Evolutionary conservation across 306 rosid species (phyloP), one percentile per base, ranked within the genome.

Genomic region (Quercus alba): DNA sequence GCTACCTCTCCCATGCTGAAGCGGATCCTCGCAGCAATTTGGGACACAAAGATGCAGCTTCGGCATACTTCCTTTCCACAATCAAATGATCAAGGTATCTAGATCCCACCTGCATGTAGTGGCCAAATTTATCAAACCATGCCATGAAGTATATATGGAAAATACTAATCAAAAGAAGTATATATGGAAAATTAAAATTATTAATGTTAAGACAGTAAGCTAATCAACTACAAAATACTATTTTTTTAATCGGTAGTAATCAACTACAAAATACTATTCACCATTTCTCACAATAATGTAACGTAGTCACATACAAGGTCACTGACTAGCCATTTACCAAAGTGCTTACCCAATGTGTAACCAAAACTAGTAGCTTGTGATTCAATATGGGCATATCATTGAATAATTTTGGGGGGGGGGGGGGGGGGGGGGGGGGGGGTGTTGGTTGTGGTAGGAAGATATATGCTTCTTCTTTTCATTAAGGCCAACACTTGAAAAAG

Each of bases 1-100:
- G 8, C 62, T 86, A 95, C 99, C 99, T 93, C 78, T 95, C 99
- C 99, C 99, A 95, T 56, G 98, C 97, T 20, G 98, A 93, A 85
- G 92, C 90, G 49, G 98, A 95, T 74, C 97, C 91, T 55, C 86
- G 90, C 84, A 95, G 89, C 82, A 95, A 84, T 88, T 95, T 95
- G 78, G 98, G 97, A 81, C 99, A 95, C 82, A 95, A 52, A 79
- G 93, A 90, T 76, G 98, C 99, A 28, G 98, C 99, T 76, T 93
- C 98, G 18, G 93, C 89, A 80, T 95, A 95, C 84, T 90, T 95
- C 81, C 98, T 89, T 89, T 95, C 99, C 85, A 95, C 97, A 82
- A 95, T 93, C 87, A 95, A 88, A 91, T 91, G 97, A 88, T 95
- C 98, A 71, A 95, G 98, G 86, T 95, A 95, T 81, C 94, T 87